Conservation (phyloP, 2,329 filamentous ascomycete species). For the Blumeriella jaapii region DNA sequence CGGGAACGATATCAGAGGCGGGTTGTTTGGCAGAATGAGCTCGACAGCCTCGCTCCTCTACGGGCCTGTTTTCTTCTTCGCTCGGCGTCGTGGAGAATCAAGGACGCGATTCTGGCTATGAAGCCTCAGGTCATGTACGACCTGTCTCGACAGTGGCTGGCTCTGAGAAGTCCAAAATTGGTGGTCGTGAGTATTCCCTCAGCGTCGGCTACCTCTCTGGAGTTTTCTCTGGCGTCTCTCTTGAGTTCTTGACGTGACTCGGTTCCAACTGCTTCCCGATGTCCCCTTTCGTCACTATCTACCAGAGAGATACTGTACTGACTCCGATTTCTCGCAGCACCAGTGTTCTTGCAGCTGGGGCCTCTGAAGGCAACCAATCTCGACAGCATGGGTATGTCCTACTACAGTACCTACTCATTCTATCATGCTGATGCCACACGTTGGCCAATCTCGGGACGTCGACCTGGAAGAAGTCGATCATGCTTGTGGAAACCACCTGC, state of each 20-base stretch:
- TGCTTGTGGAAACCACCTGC: conserved; percentile 65
- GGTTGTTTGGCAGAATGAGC: conserved; percentile 56
- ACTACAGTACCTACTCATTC: conserved; percentile 69
- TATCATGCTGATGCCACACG: conserved; percentile 50
- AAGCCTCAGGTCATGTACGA: conserved; percentile 58
- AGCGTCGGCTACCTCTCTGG: too few relatives aligned
- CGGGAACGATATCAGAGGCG: conserved; percentile 61
- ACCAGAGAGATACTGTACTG: too few relatives aligned
- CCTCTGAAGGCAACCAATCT: conserved; percentile 43
- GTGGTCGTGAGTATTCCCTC: too few relatives aligned
- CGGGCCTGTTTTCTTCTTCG: conserved; percentile 52
- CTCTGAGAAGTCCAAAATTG: conserved; percentile 50
- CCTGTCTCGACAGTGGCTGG: conserved; percentile 69
- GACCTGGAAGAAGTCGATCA: conserved; percentile 51
- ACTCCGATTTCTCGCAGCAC: too few relatives aligned
- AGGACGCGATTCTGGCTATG: conserved; percentile 43
- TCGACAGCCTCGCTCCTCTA: conserved; percentile 43
- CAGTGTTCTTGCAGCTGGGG: conserved; percentile 39
- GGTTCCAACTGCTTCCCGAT: too few relatives aligned
- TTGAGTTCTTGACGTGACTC: too few relatives aligned
- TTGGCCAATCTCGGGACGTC: conserved; percentile 42
- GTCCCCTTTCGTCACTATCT: too few relatives aligned
- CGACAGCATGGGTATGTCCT: conserved; percentile 62
- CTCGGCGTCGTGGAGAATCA: conserved; percentile 52
- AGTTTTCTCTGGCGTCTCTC: too few relatives aligned